Evolutionary conservation across 108 stramenopile genomes (phyloP).

Genomic region (Skeletonema marinoi): DNA sequence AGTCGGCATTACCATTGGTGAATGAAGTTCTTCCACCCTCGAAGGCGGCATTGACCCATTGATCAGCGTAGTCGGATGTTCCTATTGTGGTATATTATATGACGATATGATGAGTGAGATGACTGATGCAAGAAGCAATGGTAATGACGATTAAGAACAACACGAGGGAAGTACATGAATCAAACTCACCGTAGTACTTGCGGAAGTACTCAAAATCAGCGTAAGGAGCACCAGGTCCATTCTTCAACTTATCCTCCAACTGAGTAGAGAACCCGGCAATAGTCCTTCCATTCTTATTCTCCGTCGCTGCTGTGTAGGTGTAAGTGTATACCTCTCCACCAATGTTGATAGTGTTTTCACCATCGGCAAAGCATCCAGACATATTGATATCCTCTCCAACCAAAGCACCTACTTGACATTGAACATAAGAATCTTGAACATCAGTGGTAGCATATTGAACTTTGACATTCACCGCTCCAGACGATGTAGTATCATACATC

Average conservation of each 20-base stretch:
- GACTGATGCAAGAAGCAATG: neutral
- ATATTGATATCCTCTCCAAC: constrained; percentile 10
- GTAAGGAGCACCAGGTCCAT: constrained; percentile 54
- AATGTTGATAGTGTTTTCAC: constrained; percentile 22
- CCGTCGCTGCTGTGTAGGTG: constrained; percentile 42
- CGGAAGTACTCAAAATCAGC: constrained; percentile 56
- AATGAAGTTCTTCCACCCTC: constrained; percentile 47
- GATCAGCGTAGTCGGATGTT: constrained; percentile 68
- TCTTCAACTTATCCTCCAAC: constrained; percentile 49
- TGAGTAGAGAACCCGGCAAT: constrained; percentile 55
- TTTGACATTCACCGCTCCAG: constrained; percentile 39
- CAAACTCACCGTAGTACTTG: constrained; percentile 61
- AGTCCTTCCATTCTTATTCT: constrained; percentile 69
- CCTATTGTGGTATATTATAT: neutral
- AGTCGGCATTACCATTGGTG: constrained; percentile 68
- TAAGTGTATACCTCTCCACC: constrained; percentile 39
- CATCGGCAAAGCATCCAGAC: constrained; percentile 13
- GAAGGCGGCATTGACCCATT: constrained; percentile 75
- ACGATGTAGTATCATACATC: constrained; percentile 32
- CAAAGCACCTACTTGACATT: constrained; percentile 78
- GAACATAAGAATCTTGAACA: constrained; percentile 53
- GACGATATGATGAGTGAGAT: neutral
- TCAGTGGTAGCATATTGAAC: constrained; percentile 59
- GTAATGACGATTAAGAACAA: neutral
- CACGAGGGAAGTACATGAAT: neutral